Base-by-base conservation (phyloP, 805 yeast species). In the Cephaloascus fragrans region DNA sequence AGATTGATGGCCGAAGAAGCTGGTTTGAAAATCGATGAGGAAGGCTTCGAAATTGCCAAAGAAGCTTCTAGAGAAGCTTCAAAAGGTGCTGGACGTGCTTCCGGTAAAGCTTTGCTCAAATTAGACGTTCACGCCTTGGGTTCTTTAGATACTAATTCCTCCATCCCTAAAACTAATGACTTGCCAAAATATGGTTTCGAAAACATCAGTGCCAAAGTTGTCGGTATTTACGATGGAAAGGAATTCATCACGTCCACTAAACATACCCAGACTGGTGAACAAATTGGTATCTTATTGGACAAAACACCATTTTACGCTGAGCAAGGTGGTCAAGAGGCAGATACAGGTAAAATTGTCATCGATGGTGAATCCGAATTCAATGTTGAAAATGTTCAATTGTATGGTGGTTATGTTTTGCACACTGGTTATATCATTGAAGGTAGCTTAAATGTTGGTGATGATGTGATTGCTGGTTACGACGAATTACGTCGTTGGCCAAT, bases 1-100 rank as follows among this genome's bases (percentile, higher is more conserved):
- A 80, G 96, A 59, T 75, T 93, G 57, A 93, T 93, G 99, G 98
- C 98, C 35, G 97, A 90, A 63, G 99, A 93, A 65, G 86, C 93
- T 43, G 95, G 95, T 16, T 75, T 93, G 51, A 81, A 79, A 52
- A 90, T 93, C 47, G 97, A 93, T 59, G 95, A 88, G 58, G 80
- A 69, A 37, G 97, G 86, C 28, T 93, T 93, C 55, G 97, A 89
- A 62, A 76, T 76, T 49, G 97, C 98, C 37, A 85, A 80, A 58
- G 74, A 77, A 47, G 94, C 80, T 49, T 84, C 96, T 9, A 77
- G 83, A 58, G 97, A 89, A 68, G 97, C 97, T 33, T 88, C 97
- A 18, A 93, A 90, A 69, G 94, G 90, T 49, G 79, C 81, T 45
- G 86, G 85, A 49, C 73, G 70, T 53, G 59, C 68, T 39, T 64